A percentile compares a stretch with the other conserved stretches of the same genome.
These are phyloP conservation scores for Botrytis fabae DNA, from an alignment of 2,329 filamentous ascomycete genomes.

Conservation along the genomic window DNA sequence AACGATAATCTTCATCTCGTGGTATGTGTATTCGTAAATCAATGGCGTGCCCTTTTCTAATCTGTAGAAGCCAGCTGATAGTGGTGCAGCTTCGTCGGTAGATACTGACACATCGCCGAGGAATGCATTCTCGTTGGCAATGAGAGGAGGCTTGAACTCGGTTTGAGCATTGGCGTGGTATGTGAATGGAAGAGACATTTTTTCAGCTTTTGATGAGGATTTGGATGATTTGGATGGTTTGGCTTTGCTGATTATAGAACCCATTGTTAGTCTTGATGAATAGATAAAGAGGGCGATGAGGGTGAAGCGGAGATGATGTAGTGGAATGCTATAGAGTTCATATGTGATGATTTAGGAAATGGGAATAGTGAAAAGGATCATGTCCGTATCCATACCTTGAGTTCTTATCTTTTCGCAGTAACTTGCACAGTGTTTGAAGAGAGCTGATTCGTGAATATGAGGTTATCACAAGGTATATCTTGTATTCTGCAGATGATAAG, in stretches of 20 bases:
- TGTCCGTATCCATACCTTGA: slow-evolving; percentile 26
- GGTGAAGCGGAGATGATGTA: background rate
- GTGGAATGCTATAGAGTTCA: background rate
- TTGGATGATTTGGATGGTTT: slow-evolving; percentile 29
- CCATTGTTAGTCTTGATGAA: slow-evolving; percentile 36
- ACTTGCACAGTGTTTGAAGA: background rate
- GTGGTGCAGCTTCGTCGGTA: slow-evolving; percentile 52
- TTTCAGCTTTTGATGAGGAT: slow-evolving; percentile 24
- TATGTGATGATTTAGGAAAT: background rate
- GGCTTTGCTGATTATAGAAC: slow-evolving; percentile 39
- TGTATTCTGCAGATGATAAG: slow-evolving; percentile 24
- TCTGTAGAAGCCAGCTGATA: slow-evolving; percentile 60
- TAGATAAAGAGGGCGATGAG: background rate
- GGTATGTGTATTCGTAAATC: slow-evolving; percentile 63
- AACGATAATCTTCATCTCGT: slow-evolving; percentile 68
- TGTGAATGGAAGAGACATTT: slow-evolving; percentile 35
- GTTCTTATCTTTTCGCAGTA: slow-evolving; percentile 23
- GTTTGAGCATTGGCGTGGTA: slow-evolving; percentile 56
- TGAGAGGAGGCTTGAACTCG: slow-evolving; percentile 59
- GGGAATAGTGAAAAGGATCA: background rate
- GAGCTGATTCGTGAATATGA: slow-evolving; percentile 15
- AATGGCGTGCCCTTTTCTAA: slow-evolving; percentile 62
- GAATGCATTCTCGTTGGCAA: slow-evolving; percentile 64
- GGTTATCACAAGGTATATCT: slow-evolving; percentile 20
- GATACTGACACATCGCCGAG: slow-evolving; percentile 56